Evolutionary conservation across 805 yeast genomes (phyloP), one percentile per base, ranked within the genome.

Genomic region (Kodamaea kaohsiungensis): DNA sequence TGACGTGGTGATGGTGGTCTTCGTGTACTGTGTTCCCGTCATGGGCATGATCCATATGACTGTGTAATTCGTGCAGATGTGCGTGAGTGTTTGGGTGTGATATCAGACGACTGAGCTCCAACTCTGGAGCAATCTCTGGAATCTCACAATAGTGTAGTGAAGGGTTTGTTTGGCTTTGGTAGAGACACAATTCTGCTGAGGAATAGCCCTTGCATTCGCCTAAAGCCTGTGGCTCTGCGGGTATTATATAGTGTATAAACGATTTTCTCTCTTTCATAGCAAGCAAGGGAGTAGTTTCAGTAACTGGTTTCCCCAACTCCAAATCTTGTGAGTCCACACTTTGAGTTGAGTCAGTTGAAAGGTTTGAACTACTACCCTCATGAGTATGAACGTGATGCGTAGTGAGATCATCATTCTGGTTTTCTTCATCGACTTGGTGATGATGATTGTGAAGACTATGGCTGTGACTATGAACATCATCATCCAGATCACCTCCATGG

Each of bases 1-100:
- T 85, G 17, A 89, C 78, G 63, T 88, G 89, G 67, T 91, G 97
- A 64, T 88, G 96, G 61, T 89, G 96, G 61, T 82, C 82, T 39
- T 70, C 67, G 8, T 40, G 45, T 17, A 17, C 22, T 17, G 45
- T 6, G 55, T 57, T 53, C 73, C 76, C 6, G 59, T 53, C 2
- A 48, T 71, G 77, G 6, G n/a, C n/a, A 22, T 22, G 25, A 6
- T 58, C 62, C 10, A 46, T 52, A 22, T 67, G 51, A 7, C 42
- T 27, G 9, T 35, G 49, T 35, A 46, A 55, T 16, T 46, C 46
- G 50, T 49, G 55, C 25, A 42, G 46, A 48, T 17, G 37, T 12
- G 25, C 16, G 22, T 43, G 27, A n/a, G 45, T 19, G 17, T 38
- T 22, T 22, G 22, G 18, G 42, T 33, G 43, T 15, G 48, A 46